phyloP scores from a whole-genome alignment of 2,329 filamentous ascomycete species.

The Capronia coronata region DNA sequence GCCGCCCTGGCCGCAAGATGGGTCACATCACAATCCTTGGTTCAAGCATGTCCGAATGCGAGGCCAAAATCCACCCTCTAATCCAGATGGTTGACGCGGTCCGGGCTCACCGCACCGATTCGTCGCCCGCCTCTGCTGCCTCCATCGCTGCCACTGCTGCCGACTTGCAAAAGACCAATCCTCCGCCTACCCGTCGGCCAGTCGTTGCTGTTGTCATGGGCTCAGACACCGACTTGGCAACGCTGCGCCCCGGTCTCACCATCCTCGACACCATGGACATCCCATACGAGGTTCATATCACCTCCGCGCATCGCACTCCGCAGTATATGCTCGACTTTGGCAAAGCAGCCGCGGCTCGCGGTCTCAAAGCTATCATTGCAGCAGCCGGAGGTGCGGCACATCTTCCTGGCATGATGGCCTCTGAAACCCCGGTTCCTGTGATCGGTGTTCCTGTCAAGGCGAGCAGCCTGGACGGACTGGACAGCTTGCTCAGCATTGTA shows the following conservation, averaged over 20 bases:
- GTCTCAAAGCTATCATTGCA: constrained; percentile 62
- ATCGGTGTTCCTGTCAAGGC: constrained; percentile 67
- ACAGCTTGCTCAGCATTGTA: constrained; percentile 60
- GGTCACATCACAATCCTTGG: constrained; percentile 83
- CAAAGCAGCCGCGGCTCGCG: constrained; percentile 51
- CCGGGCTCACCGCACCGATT: constrained; percentile 53
- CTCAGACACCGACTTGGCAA: constrained; percentile 37
- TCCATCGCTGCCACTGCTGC: constrained; percentile 18
- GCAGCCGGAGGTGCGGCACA: constrained; percentile 64
- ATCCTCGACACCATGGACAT: constrained; percentile 31
- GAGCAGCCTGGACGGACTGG: constrained; percentile 59
- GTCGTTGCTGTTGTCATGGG: constrained; percentile 45
- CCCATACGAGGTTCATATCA: constrained; percentile 33
- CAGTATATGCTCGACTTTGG: constrained; percentile 58
- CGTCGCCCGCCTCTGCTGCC: constrained; percentile 27
- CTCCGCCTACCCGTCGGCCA: constrained; percentile 27
- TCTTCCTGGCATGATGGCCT: constrained; percentile 61
- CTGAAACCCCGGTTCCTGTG: constrained; percentile 61
- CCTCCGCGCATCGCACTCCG: constrained; percentile 57
- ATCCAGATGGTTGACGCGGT: constrained; percentile 76
- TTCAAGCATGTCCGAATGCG: constrained; percentile 60
- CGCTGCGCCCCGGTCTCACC: constrained; percentile 30
- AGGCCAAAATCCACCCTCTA: constrained; percentile 62
- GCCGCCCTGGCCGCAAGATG: constrained; percentile 86
- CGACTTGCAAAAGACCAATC: constrained; percentile 19